These are phyloP conservation scores for Chrysoporthe cubensis DNA, from an alignment of 2,329 filamentous ascomycete genomes.

Conservation along the genomic window DNA sequence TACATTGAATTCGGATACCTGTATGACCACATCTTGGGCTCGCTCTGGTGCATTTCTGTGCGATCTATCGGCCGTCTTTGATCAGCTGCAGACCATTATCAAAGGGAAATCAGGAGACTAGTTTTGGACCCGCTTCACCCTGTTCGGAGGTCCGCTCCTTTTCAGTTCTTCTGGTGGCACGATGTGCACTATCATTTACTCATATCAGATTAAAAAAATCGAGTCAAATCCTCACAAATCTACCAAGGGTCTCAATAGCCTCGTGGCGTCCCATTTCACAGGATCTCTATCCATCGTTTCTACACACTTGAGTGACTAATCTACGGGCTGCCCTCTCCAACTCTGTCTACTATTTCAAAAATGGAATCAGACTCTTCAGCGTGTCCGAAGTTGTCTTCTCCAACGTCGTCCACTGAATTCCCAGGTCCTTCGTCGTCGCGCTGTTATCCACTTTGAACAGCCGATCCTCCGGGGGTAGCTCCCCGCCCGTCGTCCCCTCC, in stretches of 20 bases:
- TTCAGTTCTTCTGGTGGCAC: not conserved
- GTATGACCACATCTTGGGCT: not conserved
- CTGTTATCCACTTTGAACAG: constrained; percentile 62
- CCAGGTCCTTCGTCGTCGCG: constrained; percentile 61
- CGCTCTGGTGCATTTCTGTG: not conserved
- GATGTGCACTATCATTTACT: not conserved
- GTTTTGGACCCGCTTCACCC: not conserved
- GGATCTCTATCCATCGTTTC: not conserved
- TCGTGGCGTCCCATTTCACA: not conserved
- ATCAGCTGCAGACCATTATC: not conserved
- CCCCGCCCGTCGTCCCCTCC: constrained; percentile 49
- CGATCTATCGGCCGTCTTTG: not conserved
- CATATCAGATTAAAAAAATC: too few relatives aligned
- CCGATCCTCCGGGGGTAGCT: constrained; percentile 42
- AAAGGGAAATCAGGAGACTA: not conserved
- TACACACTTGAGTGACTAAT: not conserved
- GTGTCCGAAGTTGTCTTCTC: constrained; percentile 67
- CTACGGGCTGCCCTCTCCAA: not conserved
- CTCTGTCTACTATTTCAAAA: constrained; percentile 36
- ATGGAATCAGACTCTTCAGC: constrained; percentile 63
- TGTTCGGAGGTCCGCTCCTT: too few relatives aligned
- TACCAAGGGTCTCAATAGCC: not conserved
- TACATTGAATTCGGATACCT: constrained; percentile 21
- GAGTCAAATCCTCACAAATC: not conserved
- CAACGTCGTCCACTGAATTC: constrained; percentile 63